Conservation (phyloP, 352 stramenopile species). For the Elongisporangium anandrum region DNA sequence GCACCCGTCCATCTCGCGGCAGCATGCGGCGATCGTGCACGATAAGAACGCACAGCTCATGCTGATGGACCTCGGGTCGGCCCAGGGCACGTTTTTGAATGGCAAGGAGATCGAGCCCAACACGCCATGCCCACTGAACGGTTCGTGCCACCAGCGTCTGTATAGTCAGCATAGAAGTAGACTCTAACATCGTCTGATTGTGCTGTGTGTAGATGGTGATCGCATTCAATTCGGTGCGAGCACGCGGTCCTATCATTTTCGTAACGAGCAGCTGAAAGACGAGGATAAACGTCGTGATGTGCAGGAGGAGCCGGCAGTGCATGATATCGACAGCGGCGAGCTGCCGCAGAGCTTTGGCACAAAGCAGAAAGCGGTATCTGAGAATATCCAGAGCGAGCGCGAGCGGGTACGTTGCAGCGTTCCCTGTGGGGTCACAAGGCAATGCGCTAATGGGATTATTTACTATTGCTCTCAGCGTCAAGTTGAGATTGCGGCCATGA, state of each 20-base stretch:
- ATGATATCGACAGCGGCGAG: slow-evolving; percentile 22
- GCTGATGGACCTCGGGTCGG: slow-evolving; percentile 73
- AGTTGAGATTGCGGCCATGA: slow-evolving; percentile 69
- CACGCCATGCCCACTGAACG: slow-evolving; percentile 29
- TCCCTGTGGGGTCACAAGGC: no score
- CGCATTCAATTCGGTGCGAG: slow-evolving; percentile 56
- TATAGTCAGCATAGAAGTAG: no score
- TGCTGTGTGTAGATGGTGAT: slow-evolving; percentile 31
- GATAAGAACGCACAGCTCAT: slow-evolving; percentile 43
- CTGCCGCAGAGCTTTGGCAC: slow-evolving; percentile 50
- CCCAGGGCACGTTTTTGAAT: slow-evolving; percentile 86
- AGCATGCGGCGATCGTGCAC: slow-evolving; percentile 77
- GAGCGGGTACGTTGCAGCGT: slow-evolving; percentile 25
- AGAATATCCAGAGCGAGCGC: slow-evolving; percentile 13
- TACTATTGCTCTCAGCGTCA: slow-evolving; percentile 42
- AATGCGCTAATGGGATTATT: neutral
- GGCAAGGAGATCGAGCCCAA: slow-evolving; percentile 51
- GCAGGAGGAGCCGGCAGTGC: slow-evolving; percentile 4
- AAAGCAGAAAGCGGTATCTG: slow-evolving; percentile 10
- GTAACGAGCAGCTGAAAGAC: slow-evolving; percentile 12
- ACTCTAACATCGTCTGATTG: neutral
- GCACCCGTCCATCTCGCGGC: slow-evolving; percentile 77
- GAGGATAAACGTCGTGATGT: slow-evolving; percentile 4
- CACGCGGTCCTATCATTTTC: slow-evolving; percentile 52
- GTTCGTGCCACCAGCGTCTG: slow-evolving; percentile 13